Evolutionary conservation across 306 rosid species (phyloP).

Genomic region (Alnus rubra): DNA sequence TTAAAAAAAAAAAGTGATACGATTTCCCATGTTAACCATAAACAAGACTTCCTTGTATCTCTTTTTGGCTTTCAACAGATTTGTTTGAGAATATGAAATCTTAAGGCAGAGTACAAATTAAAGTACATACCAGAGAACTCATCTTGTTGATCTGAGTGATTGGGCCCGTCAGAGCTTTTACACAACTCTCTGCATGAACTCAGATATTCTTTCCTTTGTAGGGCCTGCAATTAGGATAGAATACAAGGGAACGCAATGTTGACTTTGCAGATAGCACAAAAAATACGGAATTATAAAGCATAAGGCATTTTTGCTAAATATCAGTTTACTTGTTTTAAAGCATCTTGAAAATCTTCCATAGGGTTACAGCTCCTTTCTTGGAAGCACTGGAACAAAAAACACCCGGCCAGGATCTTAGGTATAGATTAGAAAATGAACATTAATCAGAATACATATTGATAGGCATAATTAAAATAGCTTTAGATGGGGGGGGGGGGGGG

Average conservation of each 20-base stretch:
- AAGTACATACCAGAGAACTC: conserved; percentile 47
- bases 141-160: conserved; percentile 39
- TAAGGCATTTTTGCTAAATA: neutral
- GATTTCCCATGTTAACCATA: conserved; percentile 4
- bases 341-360: conserved; percentile 59
- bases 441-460: conserved; percentile 11
- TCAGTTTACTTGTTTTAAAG: conserved; percentile 52
- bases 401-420: conserved; percentile 22
- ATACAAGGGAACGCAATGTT: conserved; percentile 15
- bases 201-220: conserved; percentile 43
- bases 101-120: conserved; percentile 20
- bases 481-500: neutral
- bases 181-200: conserved; percentile 35
- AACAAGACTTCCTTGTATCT: neutral
- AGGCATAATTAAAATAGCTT: neutral
- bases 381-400: conserved; percentile 45
- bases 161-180: conserved; percentile 24
- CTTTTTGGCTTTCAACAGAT: neutral
- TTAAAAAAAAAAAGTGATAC: neutral
- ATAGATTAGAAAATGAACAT: neutral
- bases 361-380: conserved; percentile 61
- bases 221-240: conserved; percentile 38
- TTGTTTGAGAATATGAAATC: conserved; percentile 1
- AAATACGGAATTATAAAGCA: conserved; percentile 17
- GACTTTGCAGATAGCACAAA: conserved; percentile 23